Conservation (phyloP, 768 basidiomycete genomes). For the Xerocomellus chrysenteron region DNA sequence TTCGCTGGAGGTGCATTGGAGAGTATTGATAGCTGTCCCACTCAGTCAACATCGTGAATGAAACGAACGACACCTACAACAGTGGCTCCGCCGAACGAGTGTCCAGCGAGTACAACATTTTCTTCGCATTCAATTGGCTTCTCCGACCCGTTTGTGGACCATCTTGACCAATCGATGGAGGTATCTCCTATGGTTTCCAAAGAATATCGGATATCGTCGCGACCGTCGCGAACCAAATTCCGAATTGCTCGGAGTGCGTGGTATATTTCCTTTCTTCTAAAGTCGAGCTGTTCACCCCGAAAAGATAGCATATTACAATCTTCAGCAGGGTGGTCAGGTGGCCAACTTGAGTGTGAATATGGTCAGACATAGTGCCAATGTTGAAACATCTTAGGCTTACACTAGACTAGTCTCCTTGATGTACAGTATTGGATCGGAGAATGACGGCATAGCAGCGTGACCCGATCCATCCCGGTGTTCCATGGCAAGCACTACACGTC, state of each 20-base stretch:
- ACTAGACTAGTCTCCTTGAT: slow-evolving; percentile 53
- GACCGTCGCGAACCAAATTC: slow-evolving; percentile 45
- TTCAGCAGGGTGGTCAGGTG: slow-evolving; percentile 13
- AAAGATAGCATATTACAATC: slow-evolving; percentile 43
- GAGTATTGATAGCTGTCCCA: slow-evolving; percentile 52
- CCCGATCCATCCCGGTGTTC: slow-evolving; percentile 85
- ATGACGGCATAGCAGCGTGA: slow-evolving; percentile 44
- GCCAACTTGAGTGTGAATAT: slow-evolving; percentile 23
- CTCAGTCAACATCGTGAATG: not conserved
- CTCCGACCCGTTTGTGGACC: slow-evolving; percentile 31
- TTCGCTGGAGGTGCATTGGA: slow-evolving; percentile 46
- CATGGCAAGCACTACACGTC: slow-evolving; percentile 76
- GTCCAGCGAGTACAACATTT: slow-evolving; percentile 45
- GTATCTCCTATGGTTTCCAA: slow-evolving; percentile 40
- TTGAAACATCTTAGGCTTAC: slow-evolving; percentile 35
- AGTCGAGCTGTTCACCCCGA: slow-evolving; percentile 65
- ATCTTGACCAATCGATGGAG: slow-evolving; percentile 40
- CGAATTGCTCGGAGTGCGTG: slow-evolving; percentile 58
- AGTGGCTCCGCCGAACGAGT: slow-evolving; percentile 59
- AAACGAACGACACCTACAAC: slow-evolving; percentile 36
- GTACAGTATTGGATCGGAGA: slow-evolving; percentile 44
- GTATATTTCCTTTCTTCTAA: slow-evolving; percentile 71
- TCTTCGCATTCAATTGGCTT: slow-evolving; percentile 34
- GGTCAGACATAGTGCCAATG: not conserved
- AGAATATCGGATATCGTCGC: slow-evolving; percentile 19